Evolutionary conservation across 306 rosid genomes (phyloP), one percentile per base, ranked within the genome.

Genomic region (Medicago lupulina): DNA sequence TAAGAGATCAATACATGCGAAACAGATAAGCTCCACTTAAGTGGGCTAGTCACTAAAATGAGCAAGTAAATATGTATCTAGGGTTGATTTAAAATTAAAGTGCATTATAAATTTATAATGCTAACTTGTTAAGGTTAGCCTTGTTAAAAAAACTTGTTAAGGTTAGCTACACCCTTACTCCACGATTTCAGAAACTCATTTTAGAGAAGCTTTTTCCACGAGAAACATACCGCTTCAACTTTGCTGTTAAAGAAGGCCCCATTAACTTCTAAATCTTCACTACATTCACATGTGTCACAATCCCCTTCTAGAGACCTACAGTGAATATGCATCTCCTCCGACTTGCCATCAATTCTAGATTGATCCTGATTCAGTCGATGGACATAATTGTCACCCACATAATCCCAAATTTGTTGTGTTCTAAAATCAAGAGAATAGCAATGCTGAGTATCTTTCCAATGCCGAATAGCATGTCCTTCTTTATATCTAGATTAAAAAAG

Each of bases 341-440:
- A 83, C 80, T 92, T 95, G 82, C 87, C 87, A 86, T 89, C 97
- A 87, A 68, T 78, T 88, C 87, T 92, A 19, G 97, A 89, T 70
- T 95, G 97, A 81, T 95, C 86, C 81, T 92, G 97, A 84, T 92
- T 95, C 85, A 90, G 86, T 28, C 99, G 91, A 57, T 92, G 97
- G 76, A 92, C 99, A 55, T 89, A 95, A 75, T 54, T 85, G 78
- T 90, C 97, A 65, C 97, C 97, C 72, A 89, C 93, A 69, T 95
- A 95, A 85, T 95, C 97, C 97, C 98, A 95, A 81, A 95, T 95
- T 90, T 90, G 97, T 72, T 92, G 97, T 49, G 88, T 90, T 83
- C 70, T 89, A 73, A 88, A 84, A 80, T 95, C 96, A 84, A 95
- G 99, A 80, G 97, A 89, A 83, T 92, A 95, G 86, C 99, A 89